A percentile compares a stretch with the other conserved stretches of the same genome.
Evolutionary conservation across 1,284 basidiomycete species (phyloP).

Genomic region (Pholiota adiposa): DNA sequence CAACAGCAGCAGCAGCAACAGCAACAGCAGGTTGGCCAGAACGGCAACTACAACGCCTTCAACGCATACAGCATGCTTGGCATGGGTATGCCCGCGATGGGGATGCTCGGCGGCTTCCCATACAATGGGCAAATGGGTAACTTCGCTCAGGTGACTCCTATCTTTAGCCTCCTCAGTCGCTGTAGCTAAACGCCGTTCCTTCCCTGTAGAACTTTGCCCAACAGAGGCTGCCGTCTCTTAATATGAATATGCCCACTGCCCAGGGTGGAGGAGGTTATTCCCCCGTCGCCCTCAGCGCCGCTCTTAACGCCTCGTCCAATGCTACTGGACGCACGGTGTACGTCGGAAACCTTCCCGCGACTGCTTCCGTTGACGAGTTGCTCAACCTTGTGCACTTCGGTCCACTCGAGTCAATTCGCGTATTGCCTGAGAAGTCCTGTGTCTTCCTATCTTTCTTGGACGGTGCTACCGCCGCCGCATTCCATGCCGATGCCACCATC

Average conservation of each 20-base stretch:
- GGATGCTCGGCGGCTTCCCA: slow-evolving; percentile 70
- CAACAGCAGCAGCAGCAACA: slow-evolving; percentile 46
- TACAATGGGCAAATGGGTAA: slow-evolving; percentile 70
- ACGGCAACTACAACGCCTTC: slow-evolving; percentile 56
- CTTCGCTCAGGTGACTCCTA: slow-evolving; percentile 50
- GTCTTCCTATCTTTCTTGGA: slow-evolving; percentile 98
- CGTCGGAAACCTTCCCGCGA: slow-evolving; percentile 95
- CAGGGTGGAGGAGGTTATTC: slow-evolving; percentile 69
- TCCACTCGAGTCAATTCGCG: slow-evolving; percentile 92
- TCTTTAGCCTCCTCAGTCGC: slow-evolving; percentile 1
- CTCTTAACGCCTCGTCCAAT: slow-evolving; percentile 60
- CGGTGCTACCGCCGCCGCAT: slow-evolving; percentile 87
- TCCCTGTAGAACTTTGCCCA: slow-evolving; percentile 42
- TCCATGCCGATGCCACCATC: slow-evolving; percentile 93
- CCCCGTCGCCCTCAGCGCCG: slow-evolving; percentile 63
- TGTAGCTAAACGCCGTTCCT: slow-evolving; percentile 13
- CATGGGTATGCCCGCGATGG: slow-evolving; percentile 74
- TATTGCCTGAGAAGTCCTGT: slow-evolving; percentile 97
- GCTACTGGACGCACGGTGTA: slow-evolving; percentile 91
- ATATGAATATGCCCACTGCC: slow-evolving; percentile 62
- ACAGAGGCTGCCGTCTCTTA: slow-evolving; percentile 68
- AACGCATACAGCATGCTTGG: slow-evolving; percentile 75
- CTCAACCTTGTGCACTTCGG: slow-evolving; percentile 98
- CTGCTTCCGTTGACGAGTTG: slow-evolving; percentile 95
- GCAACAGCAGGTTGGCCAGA: slow-evolving; percentile 47